Evolutionary conservation across 2,329 filamentous ascomycete genomes (phyloP), one percentile per base, ranked within the genome.

Genomic region (Erysiphe pulchra): DNA sequence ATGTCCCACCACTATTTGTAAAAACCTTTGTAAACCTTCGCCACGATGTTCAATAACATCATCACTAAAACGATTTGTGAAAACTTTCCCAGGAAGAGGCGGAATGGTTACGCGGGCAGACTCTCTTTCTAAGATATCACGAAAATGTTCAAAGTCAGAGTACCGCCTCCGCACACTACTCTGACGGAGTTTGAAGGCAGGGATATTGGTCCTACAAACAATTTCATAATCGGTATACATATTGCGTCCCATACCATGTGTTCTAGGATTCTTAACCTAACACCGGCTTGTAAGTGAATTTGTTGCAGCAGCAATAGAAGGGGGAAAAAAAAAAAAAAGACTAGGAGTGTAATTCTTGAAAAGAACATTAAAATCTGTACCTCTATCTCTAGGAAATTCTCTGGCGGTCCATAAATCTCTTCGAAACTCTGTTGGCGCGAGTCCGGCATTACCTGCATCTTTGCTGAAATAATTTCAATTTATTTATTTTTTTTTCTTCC

Each of bases 181-280:
- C 60, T 81, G 74, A 53, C 86, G 84, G 55, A 94, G 76, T 68
- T 95, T 95, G 73, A 98, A 98, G 55, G 90, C 86, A 48, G 90
- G 90, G 59, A 98, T 98, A 66, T 98, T 98, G 64, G 90, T 98
- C 56, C 82, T 79, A 68, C 90, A 93, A 56, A 92, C 73, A 59
- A 98, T 94, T 64, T 95, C 86, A 69, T 95, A 98, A 64, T 92
- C 90, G 46, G 90, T 98, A 69, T 95, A 95, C 85, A 93, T 93
- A 66, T 76, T 75, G 54, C 90, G 82, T 52, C 86, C 87, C 58
- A 90, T 85, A 60, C 92, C 90, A 63, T 92, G 84, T 28, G 86
- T 93, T 64, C 85, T 79, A 32, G 90, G 90, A 61, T 90, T 90
- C 60, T 80, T 80, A 55, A 95, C 84, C 85, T 92, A 61, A 31